Base-by-base conservation (phyloP, 1,284 basidiomycete genomes). In the Naganishia sp. region DNA sequence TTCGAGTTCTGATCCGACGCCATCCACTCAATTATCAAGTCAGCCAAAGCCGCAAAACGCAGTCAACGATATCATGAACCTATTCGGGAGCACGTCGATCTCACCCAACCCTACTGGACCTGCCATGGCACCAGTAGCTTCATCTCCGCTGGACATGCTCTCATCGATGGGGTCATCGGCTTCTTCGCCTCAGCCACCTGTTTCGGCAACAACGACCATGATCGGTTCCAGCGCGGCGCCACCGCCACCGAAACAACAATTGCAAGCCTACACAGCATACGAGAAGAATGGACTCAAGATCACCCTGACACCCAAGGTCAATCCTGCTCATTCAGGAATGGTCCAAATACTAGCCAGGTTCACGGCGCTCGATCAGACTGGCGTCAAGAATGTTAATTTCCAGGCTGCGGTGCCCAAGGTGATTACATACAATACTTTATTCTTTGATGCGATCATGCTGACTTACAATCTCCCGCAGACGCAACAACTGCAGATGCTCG, bases 331-430 rank as follows among this genome's bases (percentile, higher is more conserved):
- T 69, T 89, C 92, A 9, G 94, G 93, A 35, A 83, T 96, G 43
- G 88, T 96, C 39, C 90, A 94, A 80, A 90, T 99, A 69, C 82
- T 93, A 62, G 94, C 93, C 7, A 84, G 88, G 57, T 99, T 99
- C 83, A 88, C 90, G 65, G 84, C 88, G 3, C 81, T 83, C 3
- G 87, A 87, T 5, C 77, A 76, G 9, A 81, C 78, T 13, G 67
- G 83, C 2, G 85, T 84, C 3, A 82, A 83, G 17, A 85, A 84
- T 1, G 82, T 99, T 68, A 93, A 88, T 76, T 96, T 99, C 83
- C 95, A 99, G 79, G 96, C 94, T 51, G 96, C 96, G 3, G 96
- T 99, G 10, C 96, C 96, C 3, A 97, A 94, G 85, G 92, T 93
- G 32, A 50, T 60, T 39, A 10, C 9, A 23, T 23, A n/a, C 21